Evolutionary conservation across 805 yeast species (phyloP).

Genomic region (Hanseniaspora occidentalis): DNA sequence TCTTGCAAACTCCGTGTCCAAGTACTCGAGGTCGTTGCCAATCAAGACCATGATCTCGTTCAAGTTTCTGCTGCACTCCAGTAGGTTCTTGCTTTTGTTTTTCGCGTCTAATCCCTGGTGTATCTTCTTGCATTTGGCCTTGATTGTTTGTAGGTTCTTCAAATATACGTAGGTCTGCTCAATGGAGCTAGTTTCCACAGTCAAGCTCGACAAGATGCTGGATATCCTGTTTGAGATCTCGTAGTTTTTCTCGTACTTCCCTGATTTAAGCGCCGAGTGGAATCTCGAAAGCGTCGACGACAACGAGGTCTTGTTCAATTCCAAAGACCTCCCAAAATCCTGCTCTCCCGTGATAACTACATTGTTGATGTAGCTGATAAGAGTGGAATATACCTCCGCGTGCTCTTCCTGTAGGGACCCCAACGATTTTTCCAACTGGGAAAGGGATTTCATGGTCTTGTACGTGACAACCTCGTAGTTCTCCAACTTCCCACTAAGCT

Average conservation of each 20-base stretch:
- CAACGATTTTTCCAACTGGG: neutral
- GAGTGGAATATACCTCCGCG: no score
- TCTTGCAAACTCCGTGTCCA: conserved; percentile 60
- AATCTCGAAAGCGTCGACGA: conserved; percentile 48
- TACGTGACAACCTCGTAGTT: neutral
- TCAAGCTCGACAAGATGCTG: conserved; percentile 53
- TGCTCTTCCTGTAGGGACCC: neutral
- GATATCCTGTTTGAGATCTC: conserved; percentile 56
- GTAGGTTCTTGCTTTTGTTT: conserved; percentile 39
- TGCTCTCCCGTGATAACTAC: neutral
- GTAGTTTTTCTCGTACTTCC: conserved; percentile 41
- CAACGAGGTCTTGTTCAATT: conserved; percentile 50
- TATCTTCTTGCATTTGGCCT: conserved; percentile 51
- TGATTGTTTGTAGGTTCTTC: conserved; percentile 49
- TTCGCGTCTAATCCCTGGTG: conserved; percentile 50
- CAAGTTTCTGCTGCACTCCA: conserved; percentile 64
- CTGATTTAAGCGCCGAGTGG: conserved; percentile 38
- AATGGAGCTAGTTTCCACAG: conserved; percentile 57
- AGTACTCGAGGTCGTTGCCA: conserved; percentile 19
- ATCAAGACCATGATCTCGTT: conserved; percentile 43
- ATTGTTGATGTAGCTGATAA: neutral
- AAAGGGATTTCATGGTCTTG: neutral
- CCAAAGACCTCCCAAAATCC: conserved; percentile 30
- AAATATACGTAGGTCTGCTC: conserved; percentile 52
- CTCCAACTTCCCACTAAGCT: no score